A percentile compares a stretch with the other conserved stretches of the same genome.
These are phyloP conservation scores for Fraxinus americana DNA, from an alignment of 257 asterid genomes.

Conservation along the genomic window DNA sequence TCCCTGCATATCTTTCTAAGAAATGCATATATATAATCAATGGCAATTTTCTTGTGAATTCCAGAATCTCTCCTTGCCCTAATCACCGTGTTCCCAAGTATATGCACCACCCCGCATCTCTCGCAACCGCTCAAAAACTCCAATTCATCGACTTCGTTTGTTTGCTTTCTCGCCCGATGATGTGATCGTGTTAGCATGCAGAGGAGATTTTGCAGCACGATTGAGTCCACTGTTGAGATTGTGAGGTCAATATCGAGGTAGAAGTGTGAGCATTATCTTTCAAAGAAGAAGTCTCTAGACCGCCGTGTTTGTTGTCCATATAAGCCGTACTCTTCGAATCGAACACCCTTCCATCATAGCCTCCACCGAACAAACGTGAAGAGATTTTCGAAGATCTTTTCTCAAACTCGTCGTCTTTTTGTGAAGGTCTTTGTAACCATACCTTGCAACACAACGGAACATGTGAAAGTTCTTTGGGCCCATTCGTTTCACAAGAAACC, in stretches of 20 bases:
- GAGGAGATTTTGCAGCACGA: constrained; percentile 32
- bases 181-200: constrained; percentile 14
- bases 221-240: constrained; percentile 39
- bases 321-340: constrained; percentile 54
- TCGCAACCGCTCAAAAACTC: constrained; percentile 25
- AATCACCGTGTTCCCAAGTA: constrained; percentile 31
- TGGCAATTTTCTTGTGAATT: constrained; percentile 28
- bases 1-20: constrained; percentile 39
- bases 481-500: constrained; percentile 50
- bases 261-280: constrained; percentile 24
- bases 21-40: constrained; percentile 32
- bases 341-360: constrained; percentile 58
- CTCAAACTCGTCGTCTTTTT: constrained; percentile 49
- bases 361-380: constrained; percentile 49
- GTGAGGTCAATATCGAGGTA: constrained; percentile 31
- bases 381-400: constrained; percentile 45
- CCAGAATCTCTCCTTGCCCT: constrained; percentile 35
- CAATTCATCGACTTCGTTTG: constrained; percentile 33
- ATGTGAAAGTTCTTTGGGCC: constrained; percentile 56
- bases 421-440: constrained; percentile 52
- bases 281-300: constrained; percentile 27
- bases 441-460: constrained; percentile 58
- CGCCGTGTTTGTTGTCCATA: constrained; percentile 49
- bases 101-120: constrained; percentile 37
- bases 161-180: constrained; percentile 18